Evolutionary conservation across 306 rosid genomes (phyloP), one percentile per base, ranked within the genome.

Genomic region (Inga laurina): DNA sequence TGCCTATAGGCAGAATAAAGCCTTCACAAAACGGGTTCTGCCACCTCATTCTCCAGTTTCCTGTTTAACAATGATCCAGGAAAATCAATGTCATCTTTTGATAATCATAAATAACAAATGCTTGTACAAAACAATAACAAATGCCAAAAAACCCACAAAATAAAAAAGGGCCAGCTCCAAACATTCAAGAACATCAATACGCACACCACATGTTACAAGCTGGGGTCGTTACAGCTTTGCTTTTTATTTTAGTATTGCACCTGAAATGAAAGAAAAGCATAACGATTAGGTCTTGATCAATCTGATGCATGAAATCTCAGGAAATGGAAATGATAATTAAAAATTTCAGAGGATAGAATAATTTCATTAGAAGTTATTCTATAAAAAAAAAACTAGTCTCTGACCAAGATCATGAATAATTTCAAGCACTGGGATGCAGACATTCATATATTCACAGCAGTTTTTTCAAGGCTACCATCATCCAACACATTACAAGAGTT

Each of bases 1-100:
- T 88, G 87, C 96, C 93, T 35, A 93, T 88, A 21, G 99, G 97
- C 91, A 95, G 81, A 77, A 98, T 98, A 71, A 93, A 24, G 87
- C 79, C 72, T 90, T 88, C 76, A 86, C 87, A 83, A 95, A 95
- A n/a, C n/a, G 99, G 64, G 86, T 86, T 85, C 85, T 92, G n/a
- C 98, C 97, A 1, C 96, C 72, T 93, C 93, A 37, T 91, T 90
- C 89, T 95, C 99, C 81, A 93, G 70, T 70, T 88, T 91, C 85
- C 99, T 95, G 89, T 70, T 69, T 62, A 51, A 86, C 82, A 65
- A 74, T 46, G 2, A 8, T 8, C 49, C 48, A 69, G 37, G 48
- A 68, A 68, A 68, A 16, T 37, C 48, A 19, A 8, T 18, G 15
- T 11, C 27, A 18, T 68, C 52, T 45, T n/a, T 0, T 49, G 21